Base-by-base conservation (phyloP, 2,329 filamentous ascomycete species). In the Karstenula rhodostoma region DNA sequence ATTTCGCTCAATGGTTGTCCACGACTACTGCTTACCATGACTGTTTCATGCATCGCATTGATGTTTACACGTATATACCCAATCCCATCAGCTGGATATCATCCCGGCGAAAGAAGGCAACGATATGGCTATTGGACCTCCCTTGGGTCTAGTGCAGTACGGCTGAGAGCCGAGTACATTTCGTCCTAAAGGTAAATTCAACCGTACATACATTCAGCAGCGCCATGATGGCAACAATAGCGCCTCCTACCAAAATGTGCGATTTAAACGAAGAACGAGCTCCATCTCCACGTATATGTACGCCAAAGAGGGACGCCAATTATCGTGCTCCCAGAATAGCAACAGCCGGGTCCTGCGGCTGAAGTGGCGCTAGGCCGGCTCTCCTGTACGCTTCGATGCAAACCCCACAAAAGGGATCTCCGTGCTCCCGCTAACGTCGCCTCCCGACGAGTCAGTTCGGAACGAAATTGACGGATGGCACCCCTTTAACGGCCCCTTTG, bases 391-490 rank as follows among this genome's bases (percentile, higher is more conserved):
- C 49, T 27, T 23, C 19, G 4, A 23, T 29, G 44, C 44, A 17
- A 47, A 29, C 51, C 51, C 51, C 51, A 54, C 51, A 54, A 54
- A 54, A 52, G 44, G 33, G 37, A 54, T 54, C 33, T 54, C 37
- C 32, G 37, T 54, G 51, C 51, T 44, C 33, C 51, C 51, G 51
- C 51, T 23, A 33, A 22, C 17, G 51, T 22, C 51, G 44, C 37
- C 23, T 43, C 37, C 37, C 37, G 37, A 43, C 8, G 32, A 15
- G 17, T 43, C 37, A 54, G 44, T 53, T 43, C 37, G 35, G 51
- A 33, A 32, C 13, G 9, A 19, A 22, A 44, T 32, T 33, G 51
- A 23, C 51, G 3, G 33, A 17, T 13, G 6, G 9, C 37, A 35
- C 17, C 29, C 48, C 19, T 23, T 51, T 17, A 6, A 29, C 29